These are phyloP conservation scores for Glonium stellatum DNA, from an alignment of 495 filamentous ascomycete genomes.

Conservation along the genomic window DNA sequence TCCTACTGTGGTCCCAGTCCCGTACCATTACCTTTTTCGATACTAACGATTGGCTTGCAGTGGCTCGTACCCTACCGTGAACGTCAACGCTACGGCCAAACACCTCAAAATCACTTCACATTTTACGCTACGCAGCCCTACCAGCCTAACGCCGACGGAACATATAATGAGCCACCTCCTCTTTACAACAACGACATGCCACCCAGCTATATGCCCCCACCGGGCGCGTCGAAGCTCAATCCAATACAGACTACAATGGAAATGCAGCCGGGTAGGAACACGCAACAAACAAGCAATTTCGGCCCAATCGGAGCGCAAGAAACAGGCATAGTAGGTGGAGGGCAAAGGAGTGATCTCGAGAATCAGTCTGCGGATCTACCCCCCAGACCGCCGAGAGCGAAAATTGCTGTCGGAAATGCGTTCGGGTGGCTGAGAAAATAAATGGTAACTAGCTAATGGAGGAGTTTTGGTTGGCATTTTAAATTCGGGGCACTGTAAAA, in stretches of 20 bases:
- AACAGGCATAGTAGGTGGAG: conserved; percentile 9
- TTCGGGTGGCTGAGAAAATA: conserved; percentile 14
- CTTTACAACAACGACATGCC: conserved; percentile 39
- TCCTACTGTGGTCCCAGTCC: background rate
- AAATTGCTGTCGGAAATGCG: conserved; percentile 14
- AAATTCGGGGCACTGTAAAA: background rate
- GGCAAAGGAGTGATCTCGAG: conserved; percentile 8
- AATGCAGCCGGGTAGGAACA: conserved; percentile 14
- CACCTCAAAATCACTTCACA: conserved; percentile 39
- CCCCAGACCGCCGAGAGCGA: conserved; percentile 21
- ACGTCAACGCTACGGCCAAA: conserved; percentile 43
- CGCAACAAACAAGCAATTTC: background rate
- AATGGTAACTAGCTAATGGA: background rate
- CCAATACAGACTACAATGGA: conserved; percentile 41
- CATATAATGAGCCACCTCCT: conserved; percentile 43
- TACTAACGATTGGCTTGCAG: conserved; percentile 32
- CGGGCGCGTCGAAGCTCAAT: conserved; percentile 50
- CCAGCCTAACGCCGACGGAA: conserved; percentile 43
- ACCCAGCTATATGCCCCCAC: conserved; percentile 49
- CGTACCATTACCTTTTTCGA: too few species aligned
- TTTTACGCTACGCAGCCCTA: conserved; percentile 42
- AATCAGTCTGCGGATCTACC: conserved; percentile 12
- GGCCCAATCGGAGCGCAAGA: conserved; percentile 5
- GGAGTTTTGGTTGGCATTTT: background rate
- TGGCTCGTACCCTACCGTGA: conserved; percentile 55